Evolutionary conservation across 2,329 filamentous ascomycete genomes (phyloP).

Genomic region (Rhynchosporium agropyri): DNA sequence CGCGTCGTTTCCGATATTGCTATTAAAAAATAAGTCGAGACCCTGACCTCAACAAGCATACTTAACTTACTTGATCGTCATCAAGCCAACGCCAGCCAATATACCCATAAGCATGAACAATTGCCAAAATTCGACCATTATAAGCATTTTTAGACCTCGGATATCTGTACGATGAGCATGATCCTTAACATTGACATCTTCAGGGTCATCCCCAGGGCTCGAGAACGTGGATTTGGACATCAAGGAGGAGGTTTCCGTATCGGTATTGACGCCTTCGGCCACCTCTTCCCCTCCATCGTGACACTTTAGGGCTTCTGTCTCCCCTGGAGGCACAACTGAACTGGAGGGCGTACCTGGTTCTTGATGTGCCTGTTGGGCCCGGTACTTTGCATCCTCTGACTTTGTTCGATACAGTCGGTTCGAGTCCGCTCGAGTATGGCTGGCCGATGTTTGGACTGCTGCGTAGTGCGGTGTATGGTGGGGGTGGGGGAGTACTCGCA

Average conservation of each 20-base stretch:
- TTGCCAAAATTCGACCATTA: slow-evolving; percentile 83
- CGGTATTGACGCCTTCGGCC: slow-evolving; percentile 40
- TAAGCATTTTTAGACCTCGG: slow-evolving; percentile 76
- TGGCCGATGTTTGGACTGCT: slow-evolving; percentile 45
- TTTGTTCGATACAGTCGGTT: slow-evolving; percentile 49
- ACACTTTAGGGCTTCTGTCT: slow-evolving; percentile 39
- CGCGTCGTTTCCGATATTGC: slow-evolving; percentile 90
- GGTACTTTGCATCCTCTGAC: slow-evolving; percentile 48
- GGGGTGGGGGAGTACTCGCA: slow-evolving; percentile 69
- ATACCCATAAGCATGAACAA: slow-evolving; percentile 85
- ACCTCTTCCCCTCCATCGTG: slow-evolving; percentile 38
- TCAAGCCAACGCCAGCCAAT: slow-evolving; percentile 89
- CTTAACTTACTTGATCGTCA: slow-evolving; percentile 91
- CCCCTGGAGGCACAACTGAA: slow-evolving; percentile 40
- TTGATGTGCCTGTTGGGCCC: slow-evolving; percentile 44
- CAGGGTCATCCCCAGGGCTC: slow-evolving; percentile 50
- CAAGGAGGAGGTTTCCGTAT: slow-evolving; percentile 77
- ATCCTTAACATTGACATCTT: slow-evolving; percentile 61
- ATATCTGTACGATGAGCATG: slow-evolving; percentile 86
- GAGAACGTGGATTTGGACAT: slow-evolving; percentile 65
- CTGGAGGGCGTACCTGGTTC: slow-evolving; percentile 68
- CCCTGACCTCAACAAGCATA: neutral
- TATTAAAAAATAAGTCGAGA: slow-evolving; percentile 44
- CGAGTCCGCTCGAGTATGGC: slow-evolving; percentile 37
- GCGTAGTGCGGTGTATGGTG: slow-evolving; percentile 49